Conservation (phyloP, 192 early-diverging fungal genomes). For the Gamsiella multidivaricata region DNA sequence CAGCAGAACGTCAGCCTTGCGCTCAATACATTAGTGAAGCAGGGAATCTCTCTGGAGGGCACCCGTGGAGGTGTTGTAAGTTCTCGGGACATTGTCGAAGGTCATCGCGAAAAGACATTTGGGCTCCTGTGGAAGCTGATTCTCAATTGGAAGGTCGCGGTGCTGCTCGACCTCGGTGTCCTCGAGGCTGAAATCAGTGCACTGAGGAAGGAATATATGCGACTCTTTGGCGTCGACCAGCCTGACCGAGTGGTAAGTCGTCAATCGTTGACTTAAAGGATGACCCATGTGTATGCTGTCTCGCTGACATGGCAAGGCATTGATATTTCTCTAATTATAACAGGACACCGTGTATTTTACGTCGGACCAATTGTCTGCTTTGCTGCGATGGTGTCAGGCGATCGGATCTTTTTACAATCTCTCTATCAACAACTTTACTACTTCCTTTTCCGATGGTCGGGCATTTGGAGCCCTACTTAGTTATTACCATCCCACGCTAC, state of each 20-base stretch:
- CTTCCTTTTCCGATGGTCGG: conserved; percentile 53
- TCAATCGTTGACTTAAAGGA: not conserved
- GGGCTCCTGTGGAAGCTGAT: conserved; percentile 55
- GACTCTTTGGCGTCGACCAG: conserved; percentile 30
- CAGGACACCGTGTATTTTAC: conserved; percentile 54
- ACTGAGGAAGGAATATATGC: conserved; percentile 30
- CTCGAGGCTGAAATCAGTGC: conserved; percentile 42
- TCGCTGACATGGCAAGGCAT: not conserved
- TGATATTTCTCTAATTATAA: not conserved
- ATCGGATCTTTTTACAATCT: conserved; percentile 51
- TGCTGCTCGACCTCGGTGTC: conserved; percentile 35
- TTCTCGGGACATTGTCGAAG: conserved; percentile 53
- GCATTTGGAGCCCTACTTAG: conserved; percentile 47
- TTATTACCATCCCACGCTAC: conserved; percentile 53
- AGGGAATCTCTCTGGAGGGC: conserved; percentile 46
- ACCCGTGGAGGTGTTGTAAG: conserved; percentile 35
- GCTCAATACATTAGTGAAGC: conserved; percentile 24
- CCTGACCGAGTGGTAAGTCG: conserved; percentile 39
- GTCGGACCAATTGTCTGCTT: conserved; percentile 48
- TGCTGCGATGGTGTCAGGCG: conserved; percentile 53
- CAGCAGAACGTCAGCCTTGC: conserved; percentile 54
- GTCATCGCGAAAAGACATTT: conserved; percentile 56
- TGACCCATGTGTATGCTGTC: not conserved
- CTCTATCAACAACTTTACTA: conserved; percentile 52
- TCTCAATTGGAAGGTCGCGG: conserved; percentile 53